Base-by-base conservation (phyloP, 257 asterid species). In the Solanum pennellii region DNA sequence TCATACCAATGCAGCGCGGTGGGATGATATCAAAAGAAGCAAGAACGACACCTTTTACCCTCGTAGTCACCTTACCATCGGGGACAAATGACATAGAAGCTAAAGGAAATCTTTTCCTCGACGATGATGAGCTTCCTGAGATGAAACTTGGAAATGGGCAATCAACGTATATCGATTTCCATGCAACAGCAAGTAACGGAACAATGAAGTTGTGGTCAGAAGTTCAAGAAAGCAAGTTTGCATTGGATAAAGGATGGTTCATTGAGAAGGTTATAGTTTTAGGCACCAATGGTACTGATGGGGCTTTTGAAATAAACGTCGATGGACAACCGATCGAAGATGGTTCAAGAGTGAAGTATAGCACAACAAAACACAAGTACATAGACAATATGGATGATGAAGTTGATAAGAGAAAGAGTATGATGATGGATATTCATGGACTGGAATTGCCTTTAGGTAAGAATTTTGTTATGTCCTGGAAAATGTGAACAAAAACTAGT, bases 1-100 rank as follows among this genome's bases (percentile, higher is more conserved):
- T 93, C 47, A 12, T 94, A 44, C 88, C 93, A 11, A 86, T 94
- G 93, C 98, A 93, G 39, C 95, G 93, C 5, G 95, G 93, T 68
- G 95, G 92, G 5, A 88, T 92, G 95, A 92, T 95, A 3, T 90
- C 96, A 14, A 21, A 60, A 35, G 91, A 88, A 73, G 94, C 96
- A 0, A 84, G 95, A 37, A 83, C 35, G 20, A 92, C 94, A 1
- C 91, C 94, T 6, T 94, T 92, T 69, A 89, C 92, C 9, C 52
- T 93, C 83, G 86, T 94, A 45, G 92, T 91, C 35, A 93, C 89
- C 23, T 37, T 93, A 3, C 86, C 89, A 68, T 72, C 65, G 44
- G 25, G 37, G 0, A 88, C 89, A 1, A 89, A 59, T n/a, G 90
- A 93, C 80, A 71, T 86, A 0, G 29, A 47, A 80, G 85, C 69